Evolutionary conservation across 1,139 yeast genomes (phyloP).

Genomic region (Yamadazyma siamensis): DNA sequence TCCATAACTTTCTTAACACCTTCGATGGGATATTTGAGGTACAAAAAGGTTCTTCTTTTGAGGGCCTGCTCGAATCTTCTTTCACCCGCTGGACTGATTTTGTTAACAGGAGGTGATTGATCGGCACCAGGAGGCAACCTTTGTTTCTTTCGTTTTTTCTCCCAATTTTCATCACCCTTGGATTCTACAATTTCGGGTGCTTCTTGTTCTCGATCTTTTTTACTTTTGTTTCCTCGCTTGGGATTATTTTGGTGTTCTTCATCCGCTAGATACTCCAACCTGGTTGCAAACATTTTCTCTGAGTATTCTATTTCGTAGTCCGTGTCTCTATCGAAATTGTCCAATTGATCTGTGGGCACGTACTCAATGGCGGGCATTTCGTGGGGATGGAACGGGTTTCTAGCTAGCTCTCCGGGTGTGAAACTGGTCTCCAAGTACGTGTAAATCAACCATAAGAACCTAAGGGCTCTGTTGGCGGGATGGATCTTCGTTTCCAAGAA

Average conservation of each 20-base stretch:
- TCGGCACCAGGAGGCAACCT: slow-evolving; percentile 6
- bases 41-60: neutral
- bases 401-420: slow-evolving; percentile 45
- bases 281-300: slow-evolving; percentile 58
- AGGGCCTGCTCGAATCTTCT: neutral
- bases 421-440: slow-evolving; percentile 74
- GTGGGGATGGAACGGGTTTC: slow-evolving; percentile 63
- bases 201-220: slow-evolving; percentile 22
- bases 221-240: slow-evolving; percentile 32
- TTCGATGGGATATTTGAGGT: neutral
- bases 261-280: slow-evolving; percentile 55
- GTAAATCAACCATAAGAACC: slow-evolving; percentile 83
- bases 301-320: slow-evolving; percentile 71
- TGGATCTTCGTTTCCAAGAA: slow-evolving; percentile 51
- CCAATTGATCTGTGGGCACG: slow-evolving; percentile 35
- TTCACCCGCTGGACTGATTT: slow-evolving; percentile 4
- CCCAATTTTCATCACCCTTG: slow-evolving; percentile 5
- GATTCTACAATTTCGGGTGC: slow-evolving; percentile 14
- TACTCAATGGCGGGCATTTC: slow-evolving; percentile 48
- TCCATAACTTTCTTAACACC: neutral
- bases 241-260: slow-evolving; percentile 37
- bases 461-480: slow-evolving; percentile 63
- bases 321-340: slow-evolving; percentile 63
- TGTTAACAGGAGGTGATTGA: slow-evolving; percentile 12
- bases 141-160: slow-evolving; percentile 11